Evolutionary conservation across 2,329 filamentous ascomycete species (phyloP).

Genomic region (Diplodia sapinea): DNA sequence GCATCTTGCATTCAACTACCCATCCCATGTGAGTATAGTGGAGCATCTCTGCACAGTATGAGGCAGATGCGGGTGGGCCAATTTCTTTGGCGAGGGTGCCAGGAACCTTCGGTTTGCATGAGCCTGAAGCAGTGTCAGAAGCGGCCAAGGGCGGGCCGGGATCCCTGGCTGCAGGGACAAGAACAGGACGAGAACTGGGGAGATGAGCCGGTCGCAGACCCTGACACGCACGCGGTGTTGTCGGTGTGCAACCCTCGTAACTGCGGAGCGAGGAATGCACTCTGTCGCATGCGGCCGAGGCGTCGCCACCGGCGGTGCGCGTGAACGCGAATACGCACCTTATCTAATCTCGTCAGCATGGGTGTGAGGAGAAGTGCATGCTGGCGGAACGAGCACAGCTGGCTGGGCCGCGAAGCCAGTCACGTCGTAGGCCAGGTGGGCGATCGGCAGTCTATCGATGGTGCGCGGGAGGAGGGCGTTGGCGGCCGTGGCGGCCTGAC

Average conservation of each 20-base stretch:
- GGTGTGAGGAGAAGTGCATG: background rate
- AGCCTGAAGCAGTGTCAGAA: background rate
- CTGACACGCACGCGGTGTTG: slow-evolving; percentile 9
- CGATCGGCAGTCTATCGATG: background rate
- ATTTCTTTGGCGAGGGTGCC: too few relatives aligned
- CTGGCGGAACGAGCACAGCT: background rate
- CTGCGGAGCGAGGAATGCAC: slow-evolving; percentile 15
- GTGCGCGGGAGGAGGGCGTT: slow-evolving; percentile 11
- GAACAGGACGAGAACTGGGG: background rate
- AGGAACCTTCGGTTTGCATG: background rate
- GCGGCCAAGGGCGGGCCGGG: background rate
- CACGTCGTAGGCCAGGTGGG: background rate
- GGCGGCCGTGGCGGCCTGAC: background rate
- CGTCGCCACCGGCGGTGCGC: background rate
- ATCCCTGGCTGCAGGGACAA: background rate
- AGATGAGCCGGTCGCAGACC: background rate
- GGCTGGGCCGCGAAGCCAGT: slow-evolving; percentile 5
- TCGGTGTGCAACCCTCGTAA: background rate
- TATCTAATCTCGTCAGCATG: slow-evolving; percentile 22
- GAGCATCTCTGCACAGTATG: too few relatives aligned
- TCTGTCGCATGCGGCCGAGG: slow-evolving; percentile 14
- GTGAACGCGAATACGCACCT: background rate
- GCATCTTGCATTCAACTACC: too few relatives aligned
- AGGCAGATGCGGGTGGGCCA: too few relatives aligned
- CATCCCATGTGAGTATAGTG: too few relatives aligned